Evolutionary conservation across 139 green algal genomes (phyloP).

Genomic region (Chlorella vulgaris): DNA sequence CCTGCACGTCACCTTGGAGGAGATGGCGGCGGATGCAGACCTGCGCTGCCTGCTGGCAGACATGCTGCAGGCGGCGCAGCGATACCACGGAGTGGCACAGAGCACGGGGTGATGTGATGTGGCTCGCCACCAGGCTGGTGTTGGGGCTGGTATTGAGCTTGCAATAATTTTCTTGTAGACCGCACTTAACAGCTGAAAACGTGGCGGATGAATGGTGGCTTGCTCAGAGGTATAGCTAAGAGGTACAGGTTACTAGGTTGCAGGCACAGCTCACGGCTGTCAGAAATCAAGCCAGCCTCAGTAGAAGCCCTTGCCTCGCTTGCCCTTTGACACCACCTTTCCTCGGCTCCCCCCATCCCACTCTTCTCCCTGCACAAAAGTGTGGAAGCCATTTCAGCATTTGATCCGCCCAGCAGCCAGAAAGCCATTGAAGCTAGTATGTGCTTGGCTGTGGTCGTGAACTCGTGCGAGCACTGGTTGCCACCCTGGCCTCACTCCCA

Average conservation of each 20-base stretch:
- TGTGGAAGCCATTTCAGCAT: too few species aligned
- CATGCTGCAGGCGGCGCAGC: slow-evolving; percentile 34
- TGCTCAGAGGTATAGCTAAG: too few species aligned
- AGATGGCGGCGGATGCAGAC: slow-evolving; percentile 51
- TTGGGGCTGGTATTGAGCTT: not conserved
- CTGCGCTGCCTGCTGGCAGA: slow-evolving; percentile 11
- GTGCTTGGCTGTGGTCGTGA: too few species aligned
- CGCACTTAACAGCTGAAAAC: too few species aligned
- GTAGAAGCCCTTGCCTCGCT: slow-evolving; percentile 15
- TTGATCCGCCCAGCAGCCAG: not conserved
- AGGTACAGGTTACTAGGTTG: too few species aligned
- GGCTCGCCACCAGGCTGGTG: too few species aligned
- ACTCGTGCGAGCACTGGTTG: too few species aligned
- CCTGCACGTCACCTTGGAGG: slow-evolving; percentile 68
- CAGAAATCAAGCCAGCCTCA: not conserved
- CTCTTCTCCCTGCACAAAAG: slow-evolving; percentile 7
- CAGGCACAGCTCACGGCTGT: not conserved
- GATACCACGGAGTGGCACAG: not conserved
- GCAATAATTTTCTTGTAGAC: too few species aligned
- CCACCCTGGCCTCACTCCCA: too few species aligned
- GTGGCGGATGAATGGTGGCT: too few species aligned
- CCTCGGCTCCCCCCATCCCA: slow-evolving; percentile 44
- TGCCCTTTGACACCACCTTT: slow-evolving; percentile 30
- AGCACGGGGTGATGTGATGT: not conserved
- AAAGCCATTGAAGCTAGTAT: not conserved